These are phyloP conservation scores for Pleurotus tuber-regium DNA, from an alignment of 768 basidiomycete genomes.

Conservation along the genomic window DNA sequence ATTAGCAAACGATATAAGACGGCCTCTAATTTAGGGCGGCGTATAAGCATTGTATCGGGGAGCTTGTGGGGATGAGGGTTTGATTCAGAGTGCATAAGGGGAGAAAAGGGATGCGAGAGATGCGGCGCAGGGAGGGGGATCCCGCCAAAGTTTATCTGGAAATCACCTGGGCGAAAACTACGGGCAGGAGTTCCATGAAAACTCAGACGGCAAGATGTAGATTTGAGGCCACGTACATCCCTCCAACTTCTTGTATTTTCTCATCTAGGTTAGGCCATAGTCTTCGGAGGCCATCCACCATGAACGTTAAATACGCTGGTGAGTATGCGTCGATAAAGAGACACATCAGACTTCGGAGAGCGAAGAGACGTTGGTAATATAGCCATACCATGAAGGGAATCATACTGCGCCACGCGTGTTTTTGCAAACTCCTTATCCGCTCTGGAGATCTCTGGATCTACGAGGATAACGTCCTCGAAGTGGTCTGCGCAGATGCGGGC, in stretches of 20 bases:
- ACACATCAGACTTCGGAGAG: neutral
- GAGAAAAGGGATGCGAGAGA: slow-evolving; percentile 6
- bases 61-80: too few species aligned
- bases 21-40: slow-evolving; percentile 19
- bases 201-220: neutral
- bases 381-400: slow-evolving; percentile 15
- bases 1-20: slow-evolving; percentile 14
- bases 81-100: too few species aligned
- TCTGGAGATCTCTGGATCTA: slow-evolving; percentile 23
- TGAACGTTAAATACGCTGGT: slow-evolving; percentile 12
- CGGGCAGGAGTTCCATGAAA: neutral
- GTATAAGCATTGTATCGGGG: slow-evolving; percentile 13
- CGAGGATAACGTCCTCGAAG: slow-evolving; percentile 25
- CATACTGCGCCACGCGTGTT: slow-evolving; percentile 17
- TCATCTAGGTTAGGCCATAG: slow-evolving; percentile 21
- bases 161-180: slow-evolving; percentile 13
- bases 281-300: slow-evolving; percentile 14
- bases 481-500: slow-evolving; percentile 26
- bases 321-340: neutral
- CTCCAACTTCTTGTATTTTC: slow-evolving; percentile 13
- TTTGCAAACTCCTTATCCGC: slow-evolving; percentile 8
- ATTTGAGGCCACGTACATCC: slow-evolving; percentile 12
- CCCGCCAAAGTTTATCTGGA: slow-evolving; percentile 15
- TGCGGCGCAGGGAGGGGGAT: slow-evolving; percentile 1
- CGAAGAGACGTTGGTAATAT: too few species aligned